Percentiles rank a stretch among this genome's conserved stretches.
phyloP scores from a whole-genome alignment of 768 basidiomycete species.

The Boletellus ananas region DNA sequence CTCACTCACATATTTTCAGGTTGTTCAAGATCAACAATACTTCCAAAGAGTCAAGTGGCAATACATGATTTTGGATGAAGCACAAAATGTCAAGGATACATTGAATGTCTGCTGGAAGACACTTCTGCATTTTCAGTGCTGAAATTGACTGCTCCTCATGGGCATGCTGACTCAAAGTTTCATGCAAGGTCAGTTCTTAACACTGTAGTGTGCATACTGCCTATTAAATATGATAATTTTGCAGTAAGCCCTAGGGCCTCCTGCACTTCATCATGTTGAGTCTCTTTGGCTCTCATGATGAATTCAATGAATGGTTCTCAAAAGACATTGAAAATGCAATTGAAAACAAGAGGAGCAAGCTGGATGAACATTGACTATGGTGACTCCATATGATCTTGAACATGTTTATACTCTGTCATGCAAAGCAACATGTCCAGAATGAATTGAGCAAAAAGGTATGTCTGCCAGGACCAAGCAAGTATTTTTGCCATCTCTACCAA shows the following conservation, averaged over 20 bases:
- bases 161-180: slow-evolving; percentile 99
- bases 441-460: slow-evolving; percentile 96
- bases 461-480: too few relatives aligned
- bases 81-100: slow-evolving; percentile 99
- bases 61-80: slow-evolving; percentile 99
- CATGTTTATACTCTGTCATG: slow-evolving; percentile 96
- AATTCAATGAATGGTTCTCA: slow-evolving; percentile 99
- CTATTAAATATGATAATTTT: slow-evolving; percentile 1
- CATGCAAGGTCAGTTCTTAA: slow-evolving; percentile 78
- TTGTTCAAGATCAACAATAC: slow-evolving; percentile 96
- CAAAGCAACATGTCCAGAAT: slow-evolving; percentile 99
- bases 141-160: slow-evolving; percentile 91
- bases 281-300: slow-evolving; percentile 97
- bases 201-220: background rate
- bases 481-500: too few relatives aligned
- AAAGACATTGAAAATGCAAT: slow-evolving; percentile 98
- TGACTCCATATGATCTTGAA: slow-evolving; percentile 98
- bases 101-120: slow-evolving; percentile 97
- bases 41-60: slow-evolving; percentile 99
- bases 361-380: slow-evolving; percentile 93
- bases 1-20: slow-evolving; percentile 41
- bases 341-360: slow-evolving; percentile 84
- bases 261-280: slow-evolving; percentile 99
- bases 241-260: slow-evolving; percentile 86
- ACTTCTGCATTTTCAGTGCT: slow-evolving; percentile 89